A percentile compares a stretch with the other conserved stretches of the same genome.
phyloP scores from a whole-genome alignment of 805 yeast species.

The Candida stauntonica region DNA sequence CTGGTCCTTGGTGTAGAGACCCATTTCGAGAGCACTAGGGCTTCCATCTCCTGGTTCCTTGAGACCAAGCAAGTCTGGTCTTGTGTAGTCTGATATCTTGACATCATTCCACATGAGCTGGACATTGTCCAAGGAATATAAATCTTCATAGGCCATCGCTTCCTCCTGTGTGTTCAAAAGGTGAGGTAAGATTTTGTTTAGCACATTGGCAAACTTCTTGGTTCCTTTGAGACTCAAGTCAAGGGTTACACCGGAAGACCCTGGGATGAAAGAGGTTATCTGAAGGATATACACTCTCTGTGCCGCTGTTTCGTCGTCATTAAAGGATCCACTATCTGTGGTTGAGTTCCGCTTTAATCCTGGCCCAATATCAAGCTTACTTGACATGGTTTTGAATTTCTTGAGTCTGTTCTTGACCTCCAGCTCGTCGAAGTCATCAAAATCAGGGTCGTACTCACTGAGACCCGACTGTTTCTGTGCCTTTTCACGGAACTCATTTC shows the following conservation, averaged over 20 bases:
- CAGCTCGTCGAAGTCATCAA: slow-evolving; percentile 9
- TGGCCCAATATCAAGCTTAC: slow-evolving; percentile 2
- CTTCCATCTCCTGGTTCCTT: slow-evolving; percentile 10
- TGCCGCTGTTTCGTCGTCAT: neutral
- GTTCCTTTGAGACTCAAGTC: slow-evolving; percentile 18
- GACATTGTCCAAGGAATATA: slow-evolving; percentile 16
- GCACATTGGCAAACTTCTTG: slow-evolving; percentile 16
- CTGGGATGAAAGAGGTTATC: slow-evolving; percentile 21
- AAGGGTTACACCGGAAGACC: slow-evolving; percentile 9
- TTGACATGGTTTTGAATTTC: neutral
- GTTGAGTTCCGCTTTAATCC: neutral
- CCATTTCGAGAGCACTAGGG: slow-evolving; percentile 14
- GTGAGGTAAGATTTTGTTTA: slow-evolving; percentile 13
- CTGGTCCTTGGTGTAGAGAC: slow-evolving; percentile 20
- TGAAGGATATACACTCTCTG: slow-evolving; percentile 12
- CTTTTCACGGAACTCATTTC: neutral
- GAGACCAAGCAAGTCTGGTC: slow-evolving; percentile 20
- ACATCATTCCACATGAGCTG: slow-evolving; percentile 22
- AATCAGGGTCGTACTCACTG: slow-evolving; percentile 3
- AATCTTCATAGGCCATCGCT: neutral
- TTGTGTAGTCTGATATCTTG: slow-evolving; percentile 23
- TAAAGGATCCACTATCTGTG: neutral
- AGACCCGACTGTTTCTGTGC: neutral
- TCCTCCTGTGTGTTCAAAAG: slow-evolving; percentile 4
- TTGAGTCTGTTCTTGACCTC: slow-evolving; percentile 3